Conservation (phyloP, 1,284 basidiomycete genomes). For the Afroboletus lepidellus region DNA sequence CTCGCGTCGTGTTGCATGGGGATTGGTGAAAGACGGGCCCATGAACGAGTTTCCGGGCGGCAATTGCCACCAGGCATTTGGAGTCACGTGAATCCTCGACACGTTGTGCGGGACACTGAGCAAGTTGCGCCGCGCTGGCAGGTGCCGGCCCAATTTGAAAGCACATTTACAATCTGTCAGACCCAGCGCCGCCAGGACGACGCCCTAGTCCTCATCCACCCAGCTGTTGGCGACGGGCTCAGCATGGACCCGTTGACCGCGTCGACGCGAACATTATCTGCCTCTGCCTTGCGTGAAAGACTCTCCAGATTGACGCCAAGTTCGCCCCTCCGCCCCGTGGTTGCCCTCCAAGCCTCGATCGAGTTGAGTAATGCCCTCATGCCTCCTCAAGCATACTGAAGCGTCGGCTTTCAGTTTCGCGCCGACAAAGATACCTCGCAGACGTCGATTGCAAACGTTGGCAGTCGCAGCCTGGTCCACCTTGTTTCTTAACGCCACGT, state of each 20-base stretch:
- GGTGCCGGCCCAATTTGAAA: background rate
- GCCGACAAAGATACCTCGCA: slow-evolving; percentile 71
- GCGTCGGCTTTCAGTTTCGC: slow-evolving; percentile 52
- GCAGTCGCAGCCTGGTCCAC: slow-evolving; percentile 88
- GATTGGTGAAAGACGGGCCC: too few species aligned
- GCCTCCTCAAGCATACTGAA: background rate
- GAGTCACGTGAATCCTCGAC: too few species aligned
- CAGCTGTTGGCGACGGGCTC: slow-evolving; percentile 1
- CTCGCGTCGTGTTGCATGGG: too few species aligned
- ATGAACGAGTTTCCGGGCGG: too few species aligned
- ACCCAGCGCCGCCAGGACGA: background rate
- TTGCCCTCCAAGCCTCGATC: slow-evolving; percentile 63
- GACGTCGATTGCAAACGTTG: slow-evolving; percentile 81
- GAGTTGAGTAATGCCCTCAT: slow-evolving; percentile 48
- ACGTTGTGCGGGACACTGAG: too few species aligned
- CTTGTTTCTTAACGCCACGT: slow-evolving; percentile 35
- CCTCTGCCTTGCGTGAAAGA: slow-evolving; percentile 52
- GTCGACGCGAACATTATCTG: slow-evolving; percentile 41
- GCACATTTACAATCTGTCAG: background rate
- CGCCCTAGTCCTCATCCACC: background rate
- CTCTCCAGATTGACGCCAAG: slow-evolving; percentile 51
- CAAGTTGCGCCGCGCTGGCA: too few species aligned
- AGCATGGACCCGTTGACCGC: slow-evolving; percentile 24
- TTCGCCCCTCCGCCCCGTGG: slow-evolving; percentile 56
- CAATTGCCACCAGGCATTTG: too few species aligned